Percentiles rank a stretch among this genome's conserved stretches.
Conservation (phyloP, 495 filamentous ascomycete species). For the Aspergillus panamensis region DNA sequence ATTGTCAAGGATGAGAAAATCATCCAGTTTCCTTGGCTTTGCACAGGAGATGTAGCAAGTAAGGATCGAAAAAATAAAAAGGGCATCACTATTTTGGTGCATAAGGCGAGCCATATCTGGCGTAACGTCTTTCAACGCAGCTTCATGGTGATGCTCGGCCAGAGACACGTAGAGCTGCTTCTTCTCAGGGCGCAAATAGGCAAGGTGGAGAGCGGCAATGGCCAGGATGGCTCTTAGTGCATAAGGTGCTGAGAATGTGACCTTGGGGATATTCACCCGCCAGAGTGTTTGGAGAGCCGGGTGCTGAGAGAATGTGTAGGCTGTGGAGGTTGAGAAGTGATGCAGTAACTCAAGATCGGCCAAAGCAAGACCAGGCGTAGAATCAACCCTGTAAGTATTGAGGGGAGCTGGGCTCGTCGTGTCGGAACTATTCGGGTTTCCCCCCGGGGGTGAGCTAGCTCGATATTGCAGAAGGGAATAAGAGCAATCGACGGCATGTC, state of each 20-base stretch:
- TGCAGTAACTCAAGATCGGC: constrained; percentile 36
- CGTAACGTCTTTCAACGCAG: constrained; percentile 28
- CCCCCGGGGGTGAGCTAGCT: neutral
- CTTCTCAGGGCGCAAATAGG: constrained; percentile 22
- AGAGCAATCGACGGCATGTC: neutral
- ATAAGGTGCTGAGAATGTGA: constrained; percentile 31
- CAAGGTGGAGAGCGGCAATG: constrained; percentile 37
- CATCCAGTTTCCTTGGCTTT: constrained; percentile 12
- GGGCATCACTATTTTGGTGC: constrained; percentile 29
- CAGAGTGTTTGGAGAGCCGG: constrained; percentile 33
- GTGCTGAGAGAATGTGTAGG: constrained; percentile 32
- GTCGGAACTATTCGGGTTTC: neutral
- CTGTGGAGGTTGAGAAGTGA: constrained; percentile 37
- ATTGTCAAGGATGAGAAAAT: constrained; percentile 36
- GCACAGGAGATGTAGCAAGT: constrained; percentile 26
- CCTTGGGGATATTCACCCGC: constrained; percentile 27
- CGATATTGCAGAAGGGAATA: neutral
- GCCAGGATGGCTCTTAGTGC: constrained; percentile 36
- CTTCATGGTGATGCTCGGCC: constrained; percentile 35
- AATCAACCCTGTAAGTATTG: neutral
- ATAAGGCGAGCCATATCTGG: constrained; percentile 24
- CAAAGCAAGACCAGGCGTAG: constrained; percentile 2
- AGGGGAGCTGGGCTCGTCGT: constrained; percentile 1
- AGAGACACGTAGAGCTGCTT: constrained; percentile 20
- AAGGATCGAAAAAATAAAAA: constrained; percentile 38